Conservation (phyloP, 345 rosid genomes). For the Brassica nigra region DNA sequence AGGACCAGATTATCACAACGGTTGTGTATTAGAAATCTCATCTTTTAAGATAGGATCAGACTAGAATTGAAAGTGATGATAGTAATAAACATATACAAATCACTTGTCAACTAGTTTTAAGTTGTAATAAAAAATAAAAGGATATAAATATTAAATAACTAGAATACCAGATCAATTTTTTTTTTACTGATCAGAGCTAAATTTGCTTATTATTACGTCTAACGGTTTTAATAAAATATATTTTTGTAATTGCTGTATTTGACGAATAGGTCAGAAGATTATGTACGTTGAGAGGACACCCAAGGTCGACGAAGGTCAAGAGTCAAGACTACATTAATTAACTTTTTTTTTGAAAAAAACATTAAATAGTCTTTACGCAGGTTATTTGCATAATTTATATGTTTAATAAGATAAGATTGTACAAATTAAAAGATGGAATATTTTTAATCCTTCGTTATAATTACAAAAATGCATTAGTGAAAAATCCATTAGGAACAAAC, state of each 20-base stretch:
- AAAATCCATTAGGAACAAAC: neutral
- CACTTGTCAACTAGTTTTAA: too few relatives aligned
- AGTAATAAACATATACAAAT: too few relatives aligned
- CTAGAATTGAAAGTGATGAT: too few relatives aligned
- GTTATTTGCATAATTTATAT: neutral
- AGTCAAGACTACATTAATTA: neutral
- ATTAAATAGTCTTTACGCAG: neutral
- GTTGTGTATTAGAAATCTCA: too few relatives aligned
- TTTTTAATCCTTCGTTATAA: neutral
- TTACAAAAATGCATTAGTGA: neutral
- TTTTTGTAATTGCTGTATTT: neutral
- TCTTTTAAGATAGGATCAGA: too few relatives aligned
- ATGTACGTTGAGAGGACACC: conserved; percentile 31
- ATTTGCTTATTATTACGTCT: neutral
- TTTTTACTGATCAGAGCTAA: neutral
- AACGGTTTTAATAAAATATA: neutral
- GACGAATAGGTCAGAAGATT: conserved; percentile 33
- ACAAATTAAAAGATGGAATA: too few relatives aligned
- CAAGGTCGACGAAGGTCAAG: conserved; percentile 26
- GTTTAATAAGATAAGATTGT: neutral
- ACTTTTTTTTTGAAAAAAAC: neutral
- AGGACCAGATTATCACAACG: too few relatives aligned
- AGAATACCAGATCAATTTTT: too few relatives aligned
- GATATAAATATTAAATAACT: neutral
- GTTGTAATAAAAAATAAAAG: neutral